These are phyloP conservation scores for Westerdykella aurantiaca DNA, from an alignment of 2,329 filamentous ascomycete species.

Conservation along the genomic window DNA sequence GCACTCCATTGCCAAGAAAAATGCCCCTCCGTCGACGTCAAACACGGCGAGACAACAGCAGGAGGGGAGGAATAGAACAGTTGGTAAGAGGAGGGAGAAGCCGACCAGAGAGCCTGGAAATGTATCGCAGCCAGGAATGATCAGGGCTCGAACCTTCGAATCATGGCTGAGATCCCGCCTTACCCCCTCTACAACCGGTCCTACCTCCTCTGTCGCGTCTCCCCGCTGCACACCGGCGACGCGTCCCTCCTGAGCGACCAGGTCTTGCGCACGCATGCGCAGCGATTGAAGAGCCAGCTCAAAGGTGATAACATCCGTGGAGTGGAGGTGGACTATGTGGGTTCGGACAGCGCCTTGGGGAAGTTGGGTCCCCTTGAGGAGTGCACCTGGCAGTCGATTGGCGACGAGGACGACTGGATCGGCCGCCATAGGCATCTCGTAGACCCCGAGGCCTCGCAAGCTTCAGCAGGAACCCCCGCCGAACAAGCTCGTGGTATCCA, in stretches of 20 bases:
- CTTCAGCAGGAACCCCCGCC: conserved; percentile 10
- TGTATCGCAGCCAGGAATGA: too few relatives aligned
- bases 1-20: neutral
- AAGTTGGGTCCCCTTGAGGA: conserved; percentile 44
- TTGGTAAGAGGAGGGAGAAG: too few relatives aligned
- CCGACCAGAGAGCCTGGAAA: too few relatives aligned
- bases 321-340: conserved; percentile 38
- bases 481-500: conserved; percentile 41
- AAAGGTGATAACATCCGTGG: conserved; percentile 46
- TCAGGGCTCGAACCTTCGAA: too few relatives aligned
- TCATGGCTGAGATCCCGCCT: conserved; percentile 32
- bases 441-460: conserved; percentile 29
- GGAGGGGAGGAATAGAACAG: too few relatives aligned
- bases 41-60: too few relatives aligned
- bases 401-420: conserved; percentile 39
- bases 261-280: conserved; percentile 43
- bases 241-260: conserved; percentile 30
- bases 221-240: conserved; percentile 48
- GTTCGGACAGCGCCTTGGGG: conserved; percentile 37
- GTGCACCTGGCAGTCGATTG: conserved; percentile 44
- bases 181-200: conserved; percentile 50
- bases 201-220: conserved; percentile 50
- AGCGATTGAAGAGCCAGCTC: conserved; percentile 45
- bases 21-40: neutral
- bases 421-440: conserved; percentile 29